Base-by-base conservation (phyloP, 768 basidiomycete genomes). In the Calocybe indica region DNA sequence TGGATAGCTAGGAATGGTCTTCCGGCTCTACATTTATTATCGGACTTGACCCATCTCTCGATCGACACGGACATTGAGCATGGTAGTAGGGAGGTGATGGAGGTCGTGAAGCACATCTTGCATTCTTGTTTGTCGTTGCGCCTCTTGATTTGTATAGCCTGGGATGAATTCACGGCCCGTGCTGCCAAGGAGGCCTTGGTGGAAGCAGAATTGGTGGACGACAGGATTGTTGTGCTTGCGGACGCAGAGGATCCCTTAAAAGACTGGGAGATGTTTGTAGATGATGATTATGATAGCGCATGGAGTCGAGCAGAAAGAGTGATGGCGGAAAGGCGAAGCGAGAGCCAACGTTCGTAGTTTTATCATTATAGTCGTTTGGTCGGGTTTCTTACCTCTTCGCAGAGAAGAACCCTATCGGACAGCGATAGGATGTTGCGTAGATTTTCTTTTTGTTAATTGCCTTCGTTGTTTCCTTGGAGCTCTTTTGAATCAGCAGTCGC, bases 31-130 rank as follows among this genome's bases (percentile, higher is more conserved):
- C 46, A 51, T 15, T 43, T 48, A 14, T 54, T 58, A 6, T 55
- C 60, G 5, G 43, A 46, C 42, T 57, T 60, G 46, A 63, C 57
- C 22, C 58, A 61, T 46, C 52, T 61, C 38, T 59, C 58, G 5
- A 43, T 63, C 5, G 55, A 60, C 45, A 22, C 4, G 22, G 22
- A 22, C 4, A 38, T 61, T 7, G 55, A 61, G 37, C 35, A 11
- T 5, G 50, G 49, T 37, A 52, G 56, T 40, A 49, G 45, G 1
- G 32, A 37, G 12, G 50, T 43, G 11, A 49, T 58, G 38, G 32
- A 37, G n/a, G 45, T 51, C 13, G 40, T 61, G 7, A 47, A 56
- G 35, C 42, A 44, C 22, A 54, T 61, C 7, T 51, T 57, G 22
- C 39, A 50, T 22, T 48, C 57, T 10, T 63, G 62, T 41, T 45